Evolutionary conservation across 768 basidiomycete species (phyloP), one percentile per base, ranked within the genome.

Genomic region (Leccinum subgranulosum): DNA sequence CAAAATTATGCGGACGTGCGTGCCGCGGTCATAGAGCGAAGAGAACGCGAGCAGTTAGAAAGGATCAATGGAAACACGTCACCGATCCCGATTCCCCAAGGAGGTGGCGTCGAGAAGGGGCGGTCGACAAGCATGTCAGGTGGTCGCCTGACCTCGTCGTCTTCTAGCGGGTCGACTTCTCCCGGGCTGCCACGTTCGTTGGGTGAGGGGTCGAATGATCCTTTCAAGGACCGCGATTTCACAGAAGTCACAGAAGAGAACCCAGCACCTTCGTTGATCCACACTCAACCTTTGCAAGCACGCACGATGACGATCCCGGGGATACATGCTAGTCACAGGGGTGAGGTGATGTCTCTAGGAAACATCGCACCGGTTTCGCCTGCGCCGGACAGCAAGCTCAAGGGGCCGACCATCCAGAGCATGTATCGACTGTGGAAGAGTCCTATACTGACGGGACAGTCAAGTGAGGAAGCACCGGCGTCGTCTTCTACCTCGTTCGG

Each of bases 261-360:
- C 39, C 56, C 66, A 21, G 62, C 74, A 48, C 70, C 76, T 10
- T 73, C 77, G 17, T 83, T 86, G 8, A 89, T 90, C 62, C 83
- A 86, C 61, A 84, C 84, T 17, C 92, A 92, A 66, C 91, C 91
- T 3, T 69, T 76, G 8, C 84, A 85, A 67, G 87, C 84, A 29
- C 87, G 84, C 64, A 87, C 81, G 43, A 94, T 94, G 92, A 85
- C 83, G 14, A 93, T 94, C 60, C 92, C 92, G 9, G 89, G 90
- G 2, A 94, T 94, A 58, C 91, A 92, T 65, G 90, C 84, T 3
- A 89, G 85, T 63, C 87, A 92, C 66, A 84, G 83, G n/a, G 88
- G 88, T 9, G 90, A 93, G 59, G 83, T 92, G 45, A 90, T 90
- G 85, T 87, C 90, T 4, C 80, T 94, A 79, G 92, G 92, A 11